Conservation (phyloP, 306 rosid genomes). For the Dalbergia cultrata region DNA sequence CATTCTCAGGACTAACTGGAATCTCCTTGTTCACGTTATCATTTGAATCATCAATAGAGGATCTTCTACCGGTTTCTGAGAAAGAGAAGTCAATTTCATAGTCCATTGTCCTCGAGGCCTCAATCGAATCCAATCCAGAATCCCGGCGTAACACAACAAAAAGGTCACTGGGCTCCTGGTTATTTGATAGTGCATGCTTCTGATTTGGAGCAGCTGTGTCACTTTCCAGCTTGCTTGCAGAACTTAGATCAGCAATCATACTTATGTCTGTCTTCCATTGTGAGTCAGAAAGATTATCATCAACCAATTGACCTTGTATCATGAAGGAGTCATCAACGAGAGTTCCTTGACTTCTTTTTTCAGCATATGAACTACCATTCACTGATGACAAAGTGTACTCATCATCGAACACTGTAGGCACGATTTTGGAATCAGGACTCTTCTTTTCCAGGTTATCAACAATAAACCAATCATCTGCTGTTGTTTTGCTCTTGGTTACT, state of each 20-base stretch:
- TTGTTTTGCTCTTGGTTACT: conserved; percentile 48
- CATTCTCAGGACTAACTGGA: conserved; percentile 47
- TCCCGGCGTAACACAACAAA: conserved; percentile 63
- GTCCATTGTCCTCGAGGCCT: conserved; percentile 57
- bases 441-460: conserved; percentile 53
- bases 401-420: conserved; percentile 49
- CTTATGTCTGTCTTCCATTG: conserved; percentile 62
- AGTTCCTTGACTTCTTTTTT: conserved; percentile 46
- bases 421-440: conserved; percentile 35
- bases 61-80: conserved; percentile 52
- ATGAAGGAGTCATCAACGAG: conserved; percentile 71
- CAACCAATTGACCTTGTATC: conserved; percentile 59
- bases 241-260: conserved; percentile 56
- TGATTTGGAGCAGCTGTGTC: conserved; percentile 38
- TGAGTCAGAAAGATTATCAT: conserved; percentile 47
- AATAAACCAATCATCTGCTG: conserved; percentile 64
- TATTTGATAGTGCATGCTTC: conserved; percentile 46
- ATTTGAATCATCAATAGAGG: conserved; percentile 51
- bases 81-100: conserved; percentile 60
- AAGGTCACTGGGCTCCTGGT: conserved; percentile 62
- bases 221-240: conserved; percentile 49
- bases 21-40: conserved; percentile 48
- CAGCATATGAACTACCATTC: conserved; percentile 30
- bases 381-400: conserved; percentile 46
- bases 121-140: conserved; percentile 50